Evolutionary conservation across 306 rosid genomes (phyloP).

Genomic region (Quercus ilex): DNA sequence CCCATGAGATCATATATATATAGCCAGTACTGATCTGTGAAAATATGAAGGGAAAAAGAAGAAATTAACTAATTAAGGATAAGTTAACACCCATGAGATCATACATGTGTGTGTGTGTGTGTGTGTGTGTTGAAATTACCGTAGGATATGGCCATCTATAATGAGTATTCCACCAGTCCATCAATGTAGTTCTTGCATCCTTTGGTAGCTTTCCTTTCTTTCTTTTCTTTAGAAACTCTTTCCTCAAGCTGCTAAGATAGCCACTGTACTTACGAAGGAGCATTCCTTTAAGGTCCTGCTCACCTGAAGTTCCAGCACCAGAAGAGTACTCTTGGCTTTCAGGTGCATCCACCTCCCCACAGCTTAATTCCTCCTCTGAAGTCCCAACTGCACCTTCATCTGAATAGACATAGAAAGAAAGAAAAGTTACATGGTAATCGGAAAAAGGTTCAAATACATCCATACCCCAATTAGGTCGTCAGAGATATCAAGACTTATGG

Average conservation of each 20-base stretch:
- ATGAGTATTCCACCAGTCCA: constrained; percentile 78
- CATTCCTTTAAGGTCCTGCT: constrained; percentile 64
- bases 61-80: too few species aligned
- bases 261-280: constrained; percentile 83
- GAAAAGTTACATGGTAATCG: not conserved
- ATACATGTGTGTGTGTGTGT: not conserved
- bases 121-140: constrained; percentile 29
- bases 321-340: constrained; percentile 23
- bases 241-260: constrained; percentile 60
- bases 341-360: constrained; percentile 39
- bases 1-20: not conserved
- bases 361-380: constrained; percentile 40
- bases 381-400: constrained; percentile 36
- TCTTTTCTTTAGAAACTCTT: constrained; percentile 63
- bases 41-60: too few species aligned
- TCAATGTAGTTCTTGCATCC: constrained; percentile 55
- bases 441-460: not conserved
- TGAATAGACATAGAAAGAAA: not conserved
- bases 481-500: too few species aligned
- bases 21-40: too few species aligned
- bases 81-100: not conserved
- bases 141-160: constrained; percentile 90
- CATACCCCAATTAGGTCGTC: not conserved
- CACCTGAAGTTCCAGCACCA: constrained; percentile 13
- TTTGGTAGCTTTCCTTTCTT: constrained; percentile 92